A percentile compares a stretch with the other conserved stretches of the same genome.
These are phyloP conservation scores for Boletellus deceptivus DNA, from an alignment of 1,284 basidiomycete genomes.

Conservation along the genomic window DNA sequence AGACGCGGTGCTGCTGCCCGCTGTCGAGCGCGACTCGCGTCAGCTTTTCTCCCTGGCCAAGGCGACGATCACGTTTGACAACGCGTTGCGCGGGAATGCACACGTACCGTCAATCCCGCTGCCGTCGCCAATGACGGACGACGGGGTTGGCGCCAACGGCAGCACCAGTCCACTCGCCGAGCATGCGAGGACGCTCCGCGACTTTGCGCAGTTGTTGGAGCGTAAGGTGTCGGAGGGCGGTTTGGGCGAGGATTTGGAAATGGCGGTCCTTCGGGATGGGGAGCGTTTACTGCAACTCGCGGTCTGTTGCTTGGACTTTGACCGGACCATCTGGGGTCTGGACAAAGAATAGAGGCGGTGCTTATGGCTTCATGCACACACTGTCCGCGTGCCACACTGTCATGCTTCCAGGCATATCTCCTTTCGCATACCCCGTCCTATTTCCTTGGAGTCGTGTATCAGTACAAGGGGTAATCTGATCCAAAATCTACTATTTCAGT, in stretches of 20 bases:
- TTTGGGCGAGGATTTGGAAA: conserved; percentile 17
- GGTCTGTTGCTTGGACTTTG: conserved; percentile 24
- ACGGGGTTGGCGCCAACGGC: neutral
- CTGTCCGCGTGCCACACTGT: neutral
- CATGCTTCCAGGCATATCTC: neutral
- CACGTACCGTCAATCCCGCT: neutral
- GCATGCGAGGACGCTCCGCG: conserved; percentile 14
- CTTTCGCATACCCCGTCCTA: neutral
- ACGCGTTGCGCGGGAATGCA: conserved; percentile 9
- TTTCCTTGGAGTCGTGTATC: neutral
- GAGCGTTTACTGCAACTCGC: conserved; percentile 19
- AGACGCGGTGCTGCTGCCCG: conserved; percentile 1
- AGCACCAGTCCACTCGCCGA: neutral
- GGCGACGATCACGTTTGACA: conserved; percentile 17
- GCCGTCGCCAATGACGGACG: too few relatives aligned
- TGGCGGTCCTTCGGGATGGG: conserved; percentile 27
- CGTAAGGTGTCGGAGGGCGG: conserved; percentile 10
- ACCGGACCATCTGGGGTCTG: conserved; percentile 16
- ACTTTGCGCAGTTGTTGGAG: conserved; percentile 16
- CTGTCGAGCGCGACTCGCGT: conserved; percentile 21
- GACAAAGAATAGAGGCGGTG: neutral
- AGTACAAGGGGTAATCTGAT: conserved; percentile 5
- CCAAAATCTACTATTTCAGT: conserved; percentile 25
- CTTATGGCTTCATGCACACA: too few relatives aligned
- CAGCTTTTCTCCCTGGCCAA: conserved; percentile 17